phyloP scores from a whole-genome alignment of 371 early-diverging fungal species.

The Mortierella sp. region DNA sequence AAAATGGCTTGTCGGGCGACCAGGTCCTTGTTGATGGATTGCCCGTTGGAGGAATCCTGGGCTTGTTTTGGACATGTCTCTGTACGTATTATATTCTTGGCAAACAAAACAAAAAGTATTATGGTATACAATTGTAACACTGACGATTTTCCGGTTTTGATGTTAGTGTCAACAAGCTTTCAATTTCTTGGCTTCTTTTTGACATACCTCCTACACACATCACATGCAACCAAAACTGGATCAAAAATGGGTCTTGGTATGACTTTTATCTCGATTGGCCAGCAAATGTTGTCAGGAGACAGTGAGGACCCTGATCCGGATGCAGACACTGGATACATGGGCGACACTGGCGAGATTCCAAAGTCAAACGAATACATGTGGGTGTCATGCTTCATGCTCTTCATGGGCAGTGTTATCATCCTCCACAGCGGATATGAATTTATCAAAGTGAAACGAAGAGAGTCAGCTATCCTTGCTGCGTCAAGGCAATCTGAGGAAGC shows the following conservation, averaged over 20 bases:
- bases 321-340: slow-evolving; percentile 48
- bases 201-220: slow-evolving; percentile 75
- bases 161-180: slow-evolving; percentile 73
- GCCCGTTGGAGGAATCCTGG: slow-evolving; percentile 70
- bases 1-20: slow-evolving; percentile 69
- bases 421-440: slow-evolving; percentile 66
- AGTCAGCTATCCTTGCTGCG: slow-evolving; percentile 58
- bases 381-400: slow-evolving; percentile 62
- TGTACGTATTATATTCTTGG: slow-evolving; percentile 50
- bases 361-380: slow-evolving; percentile 30
- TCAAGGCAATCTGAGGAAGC: slow-evolving; percentile 2
- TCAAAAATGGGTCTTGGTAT: slow-evolving; percentile 73
- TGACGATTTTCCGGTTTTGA: too few relatives aligned
- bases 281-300: slow-evolving; percentile 39
- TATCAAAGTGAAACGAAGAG: slow-evolving; percentile 63
- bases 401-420: slow-evolving; percentile 69
- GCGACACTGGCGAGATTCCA: slow-evolving; percentile 9
- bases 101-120: not conserved
- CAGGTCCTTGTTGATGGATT: slow-evolving; percentile 73
- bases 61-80: slow-evolving; percentile 72
- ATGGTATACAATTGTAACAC: not conserved
- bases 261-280: slow-evolving; percentile 66
- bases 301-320: slow-evolving; percentile 22
- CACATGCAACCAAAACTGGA: slow-evolving; percentile 75
- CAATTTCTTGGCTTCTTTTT: slow-evolving; percentile 79